A percentile compares a stretch with the other conserved stretches of the same genome.
Conservation (phyloP, 2,329 filamentous ascomycete genomes). For the Fonsecaea erecta region DNA sequence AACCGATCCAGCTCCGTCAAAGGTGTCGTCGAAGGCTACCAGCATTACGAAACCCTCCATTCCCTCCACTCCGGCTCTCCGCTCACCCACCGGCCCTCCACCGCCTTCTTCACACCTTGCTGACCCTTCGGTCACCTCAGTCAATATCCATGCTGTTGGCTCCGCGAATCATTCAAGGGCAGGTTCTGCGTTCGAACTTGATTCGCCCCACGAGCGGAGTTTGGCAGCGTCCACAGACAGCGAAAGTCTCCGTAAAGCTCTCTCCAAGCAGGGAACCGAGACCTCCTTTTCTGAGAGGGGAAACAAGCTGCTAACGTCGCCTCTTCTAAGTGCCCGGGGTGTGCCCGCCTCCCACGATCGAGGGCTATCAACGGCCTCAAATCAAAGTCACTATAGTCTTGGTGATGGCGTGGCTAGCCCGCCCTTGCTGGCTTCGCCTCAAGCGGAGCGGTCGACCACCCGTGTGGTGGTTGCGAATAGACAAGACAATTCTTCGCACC, state of each 20-base stretch:
- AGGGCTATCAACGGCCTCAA: conserved; percentile 25
- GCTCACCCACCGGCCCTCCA: conserved; percentile 46
- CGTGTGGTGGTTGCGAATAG: conserved; percentile 23
- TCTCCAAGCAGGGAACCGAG: conserved; percentile 43
- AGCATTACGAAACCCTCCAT: conserved; percentile 50
- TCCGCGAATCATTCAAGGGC: conserved; percentile 32
- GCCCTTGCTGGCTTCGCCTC: conserved; percentile 5
- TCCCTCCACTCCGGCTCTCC: conserved; percentile 45
- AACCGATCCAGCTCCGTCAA: conserved; percentile 42
- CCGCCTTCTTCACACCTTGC: conserved; percentile 45
- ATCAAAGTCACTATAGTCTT: conserved; percentile 25
- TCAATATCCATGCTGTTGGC: conserved; percentile 46
- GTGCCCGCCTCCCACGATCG: conserved; percentile 28
- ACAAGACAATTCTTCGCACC: conserved; percentile 14
- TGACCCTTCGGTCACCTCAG: conserved; percentile 54
- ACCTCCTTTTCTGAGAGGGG: conserved; percentile 21
- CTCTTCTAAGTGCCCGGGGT: conserved; percentile 15
- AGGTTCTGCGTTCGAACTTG: conserved; percentile 33
- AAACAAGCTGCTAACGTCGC: conserved; percentile 27
- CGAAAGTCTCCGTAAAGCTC: conserved; percentile 31
- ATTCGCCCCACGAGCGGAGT: conserved; percentile 29
- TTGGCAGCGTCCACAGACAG: conserved; percentile 28
- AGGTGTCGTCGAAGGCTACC: conserved; percentile 48
- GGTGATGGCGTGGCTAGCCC: conserved; percentile 18
- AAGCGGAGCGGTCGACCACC: conserved; percentile 22